Evolutionary conservation across 2,329 filamentous ascomycete species (phyloP).

Genomic region (Chalaropsis thielavioides): DNA sequence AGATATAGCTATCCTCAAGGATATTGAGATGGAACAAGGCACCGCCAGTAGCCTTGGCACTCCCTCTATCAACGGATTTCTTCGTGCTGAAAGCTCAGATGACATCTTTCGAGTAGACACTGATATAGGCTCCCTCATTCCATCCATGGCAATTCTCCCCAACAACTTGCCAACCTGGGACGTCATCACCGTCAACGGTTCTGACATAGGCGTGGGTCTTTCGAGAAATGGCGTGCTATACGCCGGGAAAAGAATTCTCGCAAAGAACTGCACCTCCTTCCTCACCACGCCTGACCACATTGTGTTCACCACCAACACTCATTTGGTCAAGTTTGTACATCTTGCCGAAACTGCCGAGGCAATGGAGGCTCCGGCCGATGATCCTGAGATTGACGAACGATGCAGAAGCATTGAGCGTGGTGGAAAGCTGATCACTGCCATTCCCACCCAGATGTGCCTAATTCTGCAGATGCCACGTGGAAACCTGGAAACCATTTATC

Average conservation of each 20-base stretch:
- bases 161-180: constrained; percentile 27
- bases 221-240: constrained; percentile 65
- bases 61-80: constrained; percentile 9
- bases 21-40: neutral
- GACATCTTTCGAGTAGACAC: constrained; percentile 11
- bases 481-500: constrained; percentile 89
- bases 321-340: constrained; percentile 89
- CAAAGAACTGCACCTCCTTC: constrained; percentile 87
- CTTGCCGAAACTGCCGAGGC: constrained; percentile 48
- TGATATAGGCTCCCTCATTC: neutral
- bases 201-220: constrained; percentile 44
- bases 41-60: neutral
- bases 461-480: constrained; percentile 91
- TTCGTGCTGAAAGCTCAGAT: constrained; percentile 6
- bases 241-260: constrained; percentile 57
- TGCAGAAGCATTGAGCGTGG: constrained; percentile 87
- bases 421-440: constrained; percentile 70
- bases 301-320: constrained; percentile 82
- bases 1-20: neutral
- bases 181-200: constrained; percentile 29
- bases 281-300: constrained; percentile 67
- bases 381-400: constrained; percentile 81
- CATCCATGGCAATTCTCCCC: constrained; percentile 27
- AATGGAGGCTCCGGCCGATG: constrained; percentile 70
- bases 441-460: constrained; percentile 73